These are phyloP conservation scores for Fusarium gaditjirri DNA, from an alignment of 2,329 filamentous ascomycete species.

Conservation along the genomic window DNA sequence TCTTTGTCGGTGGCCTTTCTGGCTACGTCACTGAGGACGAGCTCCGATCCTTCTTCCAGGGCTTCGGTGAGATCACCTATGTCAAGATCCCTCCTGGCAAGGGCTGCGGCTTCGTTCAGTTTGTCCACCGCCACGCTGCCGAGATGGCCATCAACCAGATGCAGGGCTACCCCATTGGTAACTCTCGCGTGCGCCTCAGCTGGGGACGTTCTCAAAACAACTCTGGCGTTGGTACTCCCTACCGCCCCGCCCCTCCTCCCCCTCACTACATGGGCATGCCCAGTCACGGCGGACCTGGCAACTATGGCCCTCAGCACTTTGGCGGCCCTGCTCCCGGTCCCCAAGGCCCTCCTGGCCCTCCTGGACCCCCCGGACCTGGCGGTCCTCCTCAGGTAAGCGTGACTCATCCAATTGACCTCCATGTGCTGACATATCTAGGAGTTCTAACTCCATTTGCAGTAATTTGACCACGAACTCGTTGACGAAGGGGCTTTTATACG, in stretches of 20 bases:
- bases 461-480: slow-evolving; percentile 47
- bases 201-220: slow-evolving; percentile 99
- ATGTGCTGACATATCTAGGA: slow-evolving; percentile 18
- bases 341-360: slow-evolving; percentile 55
- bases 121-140: slow-evolving; percentile 96
- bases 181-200: slow-evolving; percentile 95
- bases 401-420: not conserved
- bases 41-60: slow-evolving; percentile 99
- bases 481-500: slow-evolving; percentile 42
- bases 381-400: slow-evolving; percentile 54
- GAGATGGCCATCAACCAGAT: slow-evolving; percentile 99
- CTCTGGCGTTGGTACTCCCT: slow-evolving; percentile 96
- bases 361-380: slow-evolving; percentile 51
- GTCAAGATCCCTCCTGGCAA: slow-evolving; percentile 99
- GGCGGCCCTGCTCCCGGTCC: slow-evolving; percentile 57
- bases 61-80: slow-evolving; percentile 99
- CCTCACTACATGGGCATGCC: slow-evolving; percentile 66
- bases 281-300: slow-evolving; percentile 55
- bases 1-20: slow-evolving; percentile 96
- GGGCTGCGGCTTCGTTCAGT: slow-evolving; percentile 98
- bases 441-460: slow-evolving; percentile 35
- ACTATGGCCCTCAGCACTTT: slow-evolving; percentile 60
- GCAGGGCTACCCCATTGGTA: slow-evolving; percentile 99
- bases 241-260: slow-evolving; percentile 85
- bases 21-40: slow-evolving; percentile 99